Conservation (phyloP, 352 stramenopile genomes). For the Phytophthora citrophthora region DNA sequence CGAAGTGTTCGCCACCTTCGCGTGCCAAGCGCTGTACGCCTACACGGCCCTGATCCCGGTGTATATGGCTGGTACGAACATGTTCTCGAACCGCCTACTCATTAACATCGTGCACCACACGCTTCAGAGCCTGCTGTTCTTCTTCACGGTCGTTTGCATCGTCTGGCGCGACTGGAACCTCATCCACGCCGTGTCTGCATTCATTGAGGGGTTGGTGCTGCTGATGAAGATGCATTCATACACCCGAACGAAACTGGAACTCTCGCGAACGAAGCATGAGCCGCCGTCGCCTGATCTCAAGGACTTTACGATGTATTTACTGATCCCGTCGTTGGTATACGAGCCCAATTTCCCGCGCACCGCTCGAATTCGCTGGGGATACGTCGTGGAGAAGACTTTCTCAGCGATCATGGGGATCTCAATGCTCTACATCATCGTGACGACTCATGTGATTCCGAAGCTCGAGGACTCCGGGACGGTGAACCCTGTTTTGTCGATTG, state of each 20-base stretch:
- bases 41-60: constrained; percentile 80
- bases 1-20: constrained; percentile 75
- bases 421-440: constrained; percentile 92
- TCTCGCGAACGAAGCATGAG: constrained; percentile 41
- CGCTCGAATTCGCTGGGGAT: constrained; percentile 81
- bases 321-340: constrained; percentile 94
- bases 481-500: constrained; percentile 62
- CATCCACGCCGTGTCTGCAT: constrained; percentile 75
- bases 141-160: constrained; percentile 70
- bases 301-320: constrained; percentile 74
- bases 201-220: constrained; percentile 78
- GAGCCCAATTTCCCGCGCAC: constrained; percentile 93
- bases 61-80: constrained; percentile 56
- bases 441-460: constrained; percentile 88
- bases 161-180: constrained; percentile 78
- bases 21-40: constrained; percentile 65
- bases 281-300: constrained; percentile 44
- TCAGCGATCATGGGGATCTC: constrained; percentile 82
- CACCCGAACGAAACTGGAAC: constrained; percentile 74
- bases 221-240: constrained; percentile 90
- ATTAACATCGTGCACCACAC: constrained; percentile 80
- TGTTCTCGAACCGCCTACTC: constrained; percentile 45
- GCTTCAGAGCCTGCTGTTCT: constrained; percentile 75
- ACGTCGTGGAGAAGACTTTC: constrained; percentile 80
- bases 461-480: constrained; percentile 74